Conservation (phyloP, 129 eudicot species). For the Kitagawia praeruptora region DNA sequence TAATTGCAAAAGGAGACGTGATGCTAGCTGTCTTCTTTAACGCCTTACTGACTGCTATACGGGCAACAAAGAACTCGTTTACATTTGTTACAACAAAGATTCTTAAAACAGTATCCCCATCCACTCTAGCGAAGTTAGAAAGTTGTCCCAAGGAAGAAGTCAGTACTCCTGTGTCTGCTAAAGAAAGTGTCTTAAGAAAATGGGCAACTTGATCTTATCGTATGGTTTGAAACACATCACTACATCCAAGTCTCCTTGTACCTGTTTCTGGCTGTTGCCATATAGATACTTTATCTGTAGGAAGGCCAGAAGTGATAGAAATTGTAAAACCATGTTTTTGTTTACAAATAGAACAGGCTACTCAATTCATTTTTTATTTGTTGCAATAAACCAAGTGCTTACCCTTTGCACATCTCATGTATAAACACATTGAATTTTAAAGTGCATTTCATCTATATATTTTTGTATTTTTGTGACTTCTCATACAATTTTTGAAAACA, state of each 20-base stretch:
- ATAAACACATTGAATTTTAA: too few relatives aligned
- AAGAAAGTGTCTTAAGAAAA: slow-evolving; percentile 65
- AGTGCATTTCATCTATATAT: background rate
- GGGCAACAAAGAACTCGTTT: slow-evolving; percentile 50
- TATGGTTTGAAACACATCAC: background rate
- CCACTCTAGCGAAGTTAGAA: slow-evolving; percentile 20
- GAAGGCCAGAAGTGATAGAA: background rate
- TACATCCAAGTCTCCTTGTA: background rate
- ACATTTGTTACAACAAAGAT: slow-evolving; percentile 43
- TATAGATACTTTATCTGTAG: background rate
- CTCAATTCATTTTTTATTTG: background rate
- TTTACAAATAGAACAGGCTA: background rate
- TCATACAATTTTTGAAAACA: too few relatives aligned
- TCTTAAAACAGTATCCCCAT: slow-evolving; percentile 24
- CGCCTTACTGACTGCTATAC: slow-evolving; percentile 51
- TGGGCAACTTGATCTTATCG: slow-evolving; percentile 51
- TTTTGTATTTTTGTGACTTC: background rate
- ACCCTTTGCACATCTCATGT: background rate
- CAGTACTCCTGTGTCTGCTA: slow-evolving; percentile 43
- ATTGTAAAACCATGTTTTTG: background rate
- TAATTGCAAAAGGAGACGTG: slow-evolving; percentile 73
- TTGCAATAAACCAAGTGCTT: background rate
- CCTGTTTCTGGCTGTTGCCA: background rate
- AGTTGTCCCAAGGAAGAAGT: slow-evolving; percentile 27
- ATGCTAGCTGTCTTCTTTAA: slow-evolving; percentile 61